A percentile compares a stretch with the other conserved stretches of the same genome.
These are phyloP conservation scores for Filosporella fistucella DNA, from an alignment of 495 filamentous ascomycete species.

Conservation along the genomic window DNA sequence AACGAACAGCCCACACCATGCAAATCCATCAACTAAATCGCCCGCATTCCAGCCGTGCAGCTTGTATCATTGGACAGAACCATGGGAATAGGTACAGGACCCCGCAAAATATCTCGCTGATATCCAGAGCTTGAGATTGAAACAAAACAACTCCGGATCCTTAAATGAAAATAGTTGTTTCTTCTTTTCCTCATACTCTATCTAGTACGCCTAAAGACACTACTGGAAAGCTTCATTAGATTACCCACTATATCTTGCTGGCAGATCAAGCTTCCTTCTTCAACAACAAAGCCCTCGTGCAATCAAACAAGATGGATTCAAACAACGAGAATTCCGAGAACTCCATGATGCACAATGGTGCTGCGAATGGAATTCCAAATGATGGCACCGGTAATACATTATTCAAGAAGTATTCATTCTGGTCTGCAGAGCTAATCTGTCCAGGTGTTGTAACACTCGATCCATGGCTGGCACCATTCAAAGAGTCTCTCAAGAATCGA, in stretches of 20 bases:
- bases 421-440: constrained; percentile 9
- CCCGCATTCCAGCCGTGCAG: too few species aligned
- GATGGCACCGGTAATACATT: constrained; percentile 10
- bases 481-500: constrained; percentile 68
- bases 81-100: constrained; percentile 3
- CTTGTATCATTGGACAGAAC: too few species aligned
- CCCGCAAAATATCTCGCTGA: constrained; percentile 23
- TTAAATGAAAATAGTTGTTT: too few species aligned
- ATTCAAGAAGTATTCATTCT: not conserved
- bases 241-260: too few species aligned
- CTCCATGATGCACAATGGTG: constrained; percentile 11
- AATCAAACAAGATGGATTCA: constrained; percentile 22
- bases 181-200: too few species aligned
- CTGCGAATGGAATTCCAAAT: constrained; percentile 18
- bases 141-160: too few species aligned
- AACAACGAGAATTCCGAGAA: constrained; percentile 16
- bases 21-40: too few species aligned
- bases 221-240: too few species aligned
- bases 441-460: constrained; percentile 84
- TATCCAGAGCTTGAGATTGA: constrained; percentile 1
- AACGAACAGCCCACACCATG: too few species aligned
- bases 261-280: too few species aligned
- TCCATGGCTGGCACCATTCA: constrained; percentile 85
- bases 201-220: too few species aligned
- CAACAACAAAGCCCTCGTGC: too few species aligned